Evolutionary conservation across 1,284 basidiomycete genomes (phyloP), one percentile per base, ranked within the genome.

Genomic region (Peniophora sp.): DNA sequence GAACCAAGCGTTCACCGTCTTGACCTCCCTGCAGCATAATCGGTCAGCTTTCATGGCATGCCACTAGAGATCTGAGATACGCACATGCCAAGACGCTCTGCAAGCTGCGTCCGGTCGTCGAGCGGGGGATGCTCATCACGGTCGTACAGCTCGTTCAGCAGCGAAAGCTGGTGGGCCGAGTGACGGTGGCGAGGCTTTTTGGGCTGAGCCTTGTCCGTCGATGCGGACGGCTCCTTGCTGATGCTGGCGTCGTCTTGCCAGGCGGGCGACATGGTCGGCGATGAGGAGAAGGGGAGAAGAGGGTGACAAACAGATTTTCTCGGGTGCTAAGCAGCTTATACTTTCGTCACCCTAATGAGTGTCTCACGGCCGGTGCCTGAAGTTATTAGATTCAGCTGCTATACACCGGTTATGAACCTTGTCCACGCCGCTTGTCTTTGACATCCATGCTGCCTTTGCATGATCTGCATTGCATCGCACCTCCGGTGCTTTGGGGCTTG

Each of bases 1-100:
- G 68, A 89, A 89, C 83, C 85, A 89, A 22, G 85, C 83, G 62
- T 86, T 86, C 61, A 89, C 85, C 2, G 83, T 86, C 74, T 89
- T 89, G 64, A 78, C 81, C 63, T 88, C 83, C 83, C 85, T 89
- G 61, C 35, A 50, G 16, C 16, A n/a, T 49, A 43, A 53, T 48
- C 45, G 49, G 47, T 41, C 52, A 56, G 56, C 53, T 46, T 50
- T 48, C 49, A 41, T 47, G 27, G 27, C 12, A 32, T 32, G 27
- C 27, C 27, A 32, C 27, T 6, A 12, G 6, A 5, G 27, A 32
- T 32, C 27, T 32, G 27, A 38, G 41, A 51, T 52, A 74, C 85
- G 65, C 61, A 86, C 86, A 89, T 87, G 65, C 81, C 81, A 55
- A 89, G 72, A 56, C 72, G 75, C 57, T 83, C 76, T 58, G 85